Evolutionary conservation across 148 eudicot genomes (phyloP).

Genomic region (Camellia lanceoleosa): DNA sequence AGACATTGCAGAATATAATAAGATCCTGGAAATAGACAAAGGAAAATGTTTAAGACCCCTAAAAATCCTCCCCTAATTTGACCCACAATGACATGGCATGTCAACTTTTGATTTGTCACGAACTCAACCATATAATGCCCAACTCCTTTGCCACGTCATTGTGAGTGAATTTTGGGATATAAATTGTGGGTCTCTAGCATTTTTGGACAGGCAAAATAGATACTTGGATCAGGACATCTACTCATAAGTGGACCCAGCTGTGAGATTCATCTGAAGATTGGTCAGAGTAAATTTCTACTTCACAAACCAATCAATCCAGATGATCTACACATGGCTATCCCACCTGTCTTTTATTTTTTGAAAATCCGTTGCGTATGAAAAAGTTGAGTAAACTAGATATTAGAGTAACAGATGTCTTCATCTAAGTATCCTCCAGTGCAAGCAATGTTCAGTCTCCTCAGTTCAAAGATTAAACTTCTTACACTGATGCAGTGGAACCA

Average conservation of each 20-base stretch:
- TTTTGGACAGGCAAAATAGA: not conserved
- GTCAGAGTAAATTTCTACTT: not conserved
- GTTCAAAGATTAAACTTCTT: conserved; percentile 18
- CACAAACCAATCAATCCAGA: not conserved
- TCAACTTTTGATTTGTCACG: too few species aligned
- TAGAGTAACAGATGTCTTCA: not conserved
- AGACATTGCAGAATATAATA: conserved; percentile 11
- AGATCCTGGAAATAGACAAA: not conserved
- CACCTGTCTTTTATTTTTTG: not conserved
- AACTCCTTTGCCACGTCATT: too few species aligned
- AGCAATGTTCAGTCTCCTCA: not conserved
- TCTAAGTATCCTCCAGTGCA: not conserved
- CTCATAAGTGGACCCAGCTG: not conserved
- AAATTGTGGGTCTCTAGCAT: too few species aligned
- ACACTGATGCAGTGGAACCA: conserved; percentile 92
- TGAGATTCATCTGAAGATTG: not conserved
- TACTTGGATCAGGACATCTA: not conserved
- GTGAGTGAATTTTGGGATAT: too few species aligned
- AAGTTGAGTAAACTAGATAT: not conserved
- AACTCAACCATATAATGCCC: too few species aligned
- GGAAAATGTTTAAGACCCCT: too few species aligned
- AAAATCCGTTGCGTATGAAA: not conserved
- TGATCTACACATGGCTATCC: not conserved
- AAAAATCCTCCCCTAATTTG: too few species aligned
- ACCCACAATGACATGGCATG: too few species aligned